These are phyloP conservation scores for Blastosporella zonata DNA, from an alignment of 1,284 basidiomycete genomes.

Conservation along the genomic window DNA sequence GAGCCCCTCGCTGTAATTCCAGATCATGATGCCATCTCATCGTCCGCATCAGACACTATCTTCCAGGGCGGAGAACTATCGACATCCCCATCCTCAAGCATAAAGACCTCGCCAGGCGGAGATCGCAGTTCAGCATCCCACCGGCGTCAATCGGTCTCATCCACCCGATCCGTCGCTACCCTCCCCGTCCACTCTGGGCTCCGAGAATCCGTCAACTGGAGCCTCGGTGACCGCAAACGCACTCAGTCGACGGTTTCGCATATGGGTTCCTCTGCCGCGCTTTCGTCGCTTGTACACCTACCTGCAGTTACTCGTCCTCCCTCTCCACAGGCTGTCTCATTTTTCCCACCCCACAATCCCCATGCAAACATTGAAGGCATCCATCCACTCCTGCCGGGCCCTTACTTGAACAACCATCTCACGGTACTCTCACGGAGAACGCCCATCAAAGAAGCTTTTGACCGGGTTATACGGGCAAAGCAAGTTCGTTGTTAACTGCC, in stretches of 20 bases:
- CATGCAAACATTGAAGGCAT: constrained; percentile 51
- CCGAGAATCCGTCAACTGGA: constrained; percentile 29
- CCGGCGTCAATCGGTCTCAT: constrained; percentile 65
- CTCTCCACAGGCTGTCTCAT: constrained; percentile 45
- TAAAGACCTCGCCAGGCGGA: constrained; percentile 26
- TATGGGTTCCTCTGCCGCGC: constrained; percentile 56
- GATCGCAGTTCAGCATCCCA: constrained; percentile 18
- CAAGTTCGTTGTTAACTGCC: constrained; percentile 18
- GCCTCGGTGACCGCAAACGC: constrained; percentile 52
- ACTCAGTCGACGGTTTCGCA: constrained; percentile 66
- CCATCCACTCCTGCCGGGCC: constrained; percentile 66
- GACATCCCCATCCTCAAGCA: constrained; percentile 30
- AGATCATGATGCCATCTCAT: constrained; percentile 46
- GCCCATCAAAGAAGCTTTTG: constrained; percentile 66
- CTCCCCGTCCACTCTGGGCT: constrained; percentile 44
- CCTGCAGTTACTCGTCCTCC: constrained; percentile 52
- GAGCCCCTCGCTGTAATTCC: constrained; percentile 61
- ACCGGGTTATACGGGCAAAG: constrained; percentile 62
- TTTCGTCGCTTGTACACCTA: constrained; percentile 60
- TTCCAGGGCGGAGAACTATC: constrained; percentile 35
- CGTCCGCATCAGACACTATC: constrained; percentile 35
- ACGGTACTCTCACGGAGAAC: constrained; percentile 60
- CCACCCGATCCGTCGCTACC: constrained; percentile 58
- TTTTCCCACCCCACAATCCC: constrained; percentile 57
- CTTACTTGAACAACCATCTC: constrained; percentile 66